A percentile compares a stretch with the other conserved stretches of the same genome.
These are phyloP conservation scores for Acmispon strigosus DNA, from an alignment of 306 rosid species.

Conservation along the genomic window DNA sequence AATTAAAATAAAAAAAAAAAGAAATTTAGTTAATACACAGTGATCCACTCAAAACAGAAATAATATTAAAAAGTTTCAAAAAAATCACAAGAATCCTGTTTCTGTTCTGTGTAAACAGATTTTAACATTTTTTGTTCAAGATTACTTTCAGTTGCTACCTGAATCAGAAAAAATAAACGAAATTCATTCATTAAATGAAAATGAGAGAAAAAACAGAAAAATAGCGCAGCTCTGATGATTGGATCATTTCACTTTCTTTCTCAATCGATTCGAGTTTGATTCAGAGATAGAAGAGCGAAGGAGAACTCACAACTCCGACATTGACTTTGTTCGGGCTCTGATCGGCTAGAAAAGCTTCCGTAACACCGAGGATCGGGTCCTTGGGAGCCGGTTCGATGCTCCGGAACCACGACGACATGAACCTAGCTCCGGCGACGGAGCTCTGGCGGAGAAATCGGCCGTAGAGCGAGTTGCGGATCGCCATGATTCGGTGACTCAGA, in stretches of 20 bases:
- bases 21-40: too few relatives aligned
- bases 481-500: conserved; percentile 34
- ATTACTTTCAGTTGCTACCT: too few relatives aligned
- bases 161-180: background rate
- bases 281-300: background rate
- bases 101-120: background rate
- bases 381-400: conserved; percentile 77
- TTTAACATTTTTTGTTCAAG: background rate
- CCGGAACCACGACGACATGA: conserved; percentile 78
- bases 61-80: background rate
- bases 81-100: background rate
- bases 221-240: background rate
- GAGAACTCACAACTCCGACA: conserved; percentile 83
- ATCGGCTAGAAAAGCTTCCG: conserved; percentile 94
- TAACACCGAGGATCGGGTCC: conserved; percentile 98
- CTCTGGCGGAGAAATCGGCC: conserved; percentile 23
- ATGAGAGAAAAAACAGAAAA: background rate
- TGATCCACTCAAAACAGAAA: background rate
- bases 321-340: conserved; percentile 82
- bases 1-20: background rate
- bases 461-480: conserved; percentile 32
- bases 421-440: conserved; percentile 46
- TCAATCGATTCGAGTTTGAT: background rate
- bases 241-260: background rate
- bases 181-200: background rate